Conservation (phyloP, 139 green algal species). For the Haematococcus sp. region DNA sequence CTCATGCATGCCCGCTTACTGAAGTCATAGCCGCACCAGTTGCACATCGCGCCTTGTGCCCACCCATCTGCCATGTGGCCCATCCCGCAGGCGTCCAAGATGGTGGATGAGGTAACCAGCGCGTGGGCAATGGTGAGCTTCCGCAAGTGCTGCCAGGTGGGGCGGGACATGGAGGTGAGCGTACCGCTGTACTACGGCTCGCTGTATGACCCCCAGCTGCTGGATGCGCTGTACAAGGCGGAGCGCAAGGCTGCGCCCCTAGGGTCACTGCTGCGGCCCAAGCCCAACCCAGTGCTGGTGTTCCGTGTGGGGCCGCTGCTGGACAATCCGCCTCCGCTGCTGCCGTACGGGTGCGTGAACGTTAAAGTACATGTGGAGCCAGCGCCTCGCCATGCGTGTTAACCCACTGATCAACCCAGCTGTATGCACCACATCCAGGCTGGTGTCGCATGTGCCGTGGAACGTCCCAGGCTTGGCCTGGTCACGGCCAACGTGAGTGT, state of each 20-base stretch:
- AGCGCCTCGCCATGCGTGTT: no score
- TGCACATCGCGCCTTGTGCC: background rate
- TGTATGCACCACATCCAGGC: no score
- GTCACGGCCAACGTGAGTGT: no score
- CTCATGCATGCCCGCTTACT: no score
- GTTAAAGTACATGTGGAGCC: no score
- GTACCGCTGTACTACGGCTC: conserved; percentile 41
- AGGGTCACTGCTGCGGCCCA: conserved; percentile 15
- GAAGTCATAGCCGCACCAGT: no score
- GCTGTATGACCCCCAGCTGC: conserved; percentile 29
- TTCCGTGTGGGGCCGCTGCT: conserved; percentile 31
- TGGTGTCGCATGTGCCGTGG: no score
- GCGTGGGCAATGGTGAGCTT: conserved; percentile 56
- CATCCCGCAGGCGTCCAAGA: conserved; percentile 28
- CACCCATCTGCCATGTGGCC: no score
- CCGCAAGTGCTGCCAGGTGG: conserved; percentile 30
- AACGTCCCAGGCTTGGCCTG: no score
- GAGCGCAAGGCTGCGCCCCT: conserved; percentile 24
- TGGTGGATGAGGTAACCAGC: conserved; percentile 54
- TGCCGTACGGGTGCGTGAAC: conserved; percentile 39
- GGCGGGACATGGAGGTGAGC: conserved; percentile 34
- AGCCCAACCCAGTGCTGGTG: conserved; percentile 27
- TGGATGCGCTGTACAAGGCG: conserved; percentile 33
- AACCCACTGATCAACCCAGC: no score
- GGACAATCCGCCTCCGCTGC: conserved; percentile 21